Conservation (phyloP, 768 basidiomycete species). For the Phylloporus sp. region DNA sequence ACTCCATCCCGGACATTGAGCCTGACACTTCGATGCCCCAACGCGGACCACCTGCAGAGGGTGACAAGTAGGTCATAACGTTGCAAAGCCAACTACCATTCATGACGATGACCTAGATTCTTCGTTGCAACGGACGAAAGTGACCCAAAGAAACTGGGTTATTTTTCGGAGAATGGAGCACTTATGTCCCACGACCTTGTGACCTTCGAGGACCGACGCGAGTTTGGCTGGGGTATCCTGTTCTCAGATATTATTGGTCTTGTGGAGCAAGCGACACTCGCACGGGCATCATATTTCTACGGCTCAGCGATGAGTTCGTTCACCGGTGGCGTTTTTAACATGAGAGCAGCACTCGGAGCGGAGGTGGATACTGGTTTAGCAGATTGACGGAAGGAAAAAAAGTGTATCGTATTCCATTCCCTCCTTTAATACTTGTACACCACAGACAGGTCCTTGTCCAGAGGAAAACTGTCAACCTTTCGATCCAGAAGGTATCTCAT, state of each 20-base stretch:
- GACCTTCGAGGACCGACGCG: constrained; percentile 35
- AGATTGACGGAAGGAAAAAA: constrained; percentile 24
- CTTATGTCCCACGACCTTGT: constrained; percentile 37
- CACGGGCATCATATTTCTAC: constrained; percentile 35
- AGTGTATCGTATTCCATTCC: constrained; percentile 1
- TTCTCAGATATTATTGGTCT: constrained; percentile 38
- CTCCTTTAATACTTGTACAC: constrained; percentile 13
- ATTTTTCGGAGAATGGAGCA: constrained; percentile 31
- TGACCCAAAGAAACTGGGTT: constrained; percentile 25
- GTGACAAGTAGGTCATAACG: constrained; percentile 14
- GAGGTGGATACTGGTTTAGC: constrained; percentile 30
- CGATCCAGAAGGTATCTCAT: constrained; percentile 2
- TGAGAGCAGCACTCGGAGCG: constrained; percentile 33
- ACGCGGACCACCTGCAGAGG: constrained; percentile 14
- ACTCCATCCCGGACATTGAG: constrained; percentile 15
- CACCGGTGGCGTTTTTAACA: constrained; percentile 36
- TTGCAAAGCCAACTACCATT: neutral
- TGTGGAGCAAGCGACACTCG: constrained; percentile 37
- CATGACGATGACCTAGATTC: constrained; percentile 16
- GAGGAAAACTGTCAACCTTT: neutral
- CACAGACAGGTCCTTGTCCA: neutral
- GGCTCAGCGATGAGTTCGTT: constrained; percentile 37
- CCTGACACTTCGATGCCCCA: constrained; percentile 9
- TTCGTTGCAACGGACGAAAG: constrained; percentile 37
- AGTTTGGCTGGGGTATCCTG: constrained; percentile 37